Base-by-base conservation (phyloP, 2,329 filamentous ascomycete species). In the Ophiocordyceps camponoti-leonardi region DNA sequence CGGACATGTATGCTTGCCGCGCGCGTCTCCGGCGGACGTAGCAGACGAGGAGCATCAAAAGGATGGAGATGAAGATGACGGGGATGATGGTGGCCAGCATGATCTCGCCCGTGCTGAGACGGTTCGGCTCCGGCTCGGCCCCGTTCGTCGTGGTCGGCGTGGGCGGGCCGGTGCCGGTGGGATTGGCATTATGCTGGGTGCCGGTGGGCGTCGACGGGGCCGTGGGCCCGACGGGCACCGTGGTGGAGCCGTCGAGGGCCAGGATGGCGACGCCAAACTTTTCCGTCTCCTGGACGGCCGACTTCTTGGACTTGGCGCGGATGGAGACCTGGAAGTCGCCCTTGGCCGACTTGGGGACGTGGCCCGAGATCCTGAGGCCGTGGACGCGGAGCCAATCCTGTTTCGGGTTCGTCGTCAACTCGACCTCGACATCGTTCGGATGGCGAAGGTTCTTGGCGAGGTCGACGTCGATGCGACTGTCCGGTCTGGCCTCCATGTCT, bases 51-150 rank as follows among this genome's bases (percentile, higher is more conserved):
- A 64, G 48, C 50, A 61, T 52, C 18, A 62, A 49, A 10, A 62
- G 48, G 5, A 65, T 48, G 0, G 61, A 49, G 12, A 65, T 46
- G 19, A 61, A 53, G 1, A 69, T 49, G 14, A 71, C 50, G 2
- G 68, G 68, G 3, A 72, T 55, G 3, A 72, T 59, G 3, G 67
- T 63, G 1, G 66, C 68, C 14, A 70, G 52, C 6, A 71, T 54
- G 20, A 70, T 60, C 4, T 61, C 55, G 20, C 53, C 54, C 3
- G 55, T 64, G 20, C 51, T 57, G 7, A 62, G 42, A 23, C 53
- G 57, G 11, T 50, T 49, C n/a, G 46, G 35, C 35, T 48, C 44
- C 13, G 49, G 44, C 1, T 52, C 50, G 6, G 46, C 41, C 13
- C 50, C 43, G 20, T 49, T 47, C 6, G 48, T 22, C 6, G 47